Conservation (phyloP, 139 green algal species). For the Dunaliella primolecta region DNA sequence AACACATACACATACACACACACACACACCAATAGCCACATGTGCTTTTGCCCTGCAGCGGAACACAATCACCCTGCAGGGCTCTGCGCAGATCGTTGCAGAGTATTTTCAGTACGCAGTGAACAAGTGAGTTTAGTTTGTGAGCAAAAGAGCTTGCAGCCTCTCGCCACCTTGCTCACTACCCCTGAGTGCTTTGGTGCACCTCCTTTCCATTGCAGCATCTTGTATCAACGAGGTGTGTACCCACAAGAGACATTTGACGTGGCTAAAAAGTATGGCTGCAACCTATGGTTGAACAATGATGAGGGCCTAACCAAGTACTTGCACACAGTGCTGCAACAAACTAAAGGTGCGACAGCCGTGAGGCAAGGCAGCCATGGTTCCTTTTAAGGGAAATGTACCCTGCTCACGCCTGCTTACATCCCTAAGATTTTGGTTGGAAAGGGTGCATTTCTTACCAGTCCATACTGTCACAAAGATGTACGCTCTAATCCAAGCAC, state of each 20-base stretch:
- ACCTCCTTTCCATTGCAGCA: slow-evolving; percentile 54
- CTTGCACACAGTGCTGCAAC: slow-evolving; percentile 71
- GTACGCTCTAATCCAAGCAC: too few species aligned
- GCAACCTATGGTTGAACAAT: slow-evolving; percentile 82
- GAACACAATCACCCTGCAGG: slow-evolving; percentile 89
- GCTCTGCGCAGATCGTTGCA: slow-evolving; percentile 79
- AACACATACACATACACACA: background rate
- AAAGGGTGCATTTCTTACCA: background rate
- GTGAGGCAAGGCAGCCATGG: background rate
- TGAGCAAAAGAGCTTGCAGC: too few species aligned
- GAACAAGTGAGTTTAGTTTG: slow-evolving; percentile 65
- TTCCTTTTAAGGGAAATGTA: too few species aligned
- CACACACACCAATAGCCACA: background rate
- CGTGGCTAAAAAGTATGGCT: slow-evolving; percentile 85
- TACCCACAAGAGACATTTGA: slow-evolving; percentile 91
- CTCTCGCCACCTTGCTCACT: background rate
- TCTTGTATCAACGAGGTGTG: slow-evolving; percentile 95
- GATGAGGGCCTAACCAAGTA: slow-evolving; percentile 79
- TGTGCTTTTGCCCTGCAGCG: slow-evolving; percentile 14
- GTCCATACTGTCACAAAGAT: too few species aligned
- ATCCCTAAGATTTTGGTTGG: too few species aligned
- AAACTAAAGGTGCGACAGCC: slow-evolving; percentile 71
- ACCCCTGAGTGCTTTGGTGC: background rate
- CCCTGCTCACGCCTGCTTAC: background rate
- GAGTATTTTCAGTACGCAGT: slow-evolving; percentile 95